Conservation (phyloP, 192 early-diverging fungal species). For the Chytriomyces sp. region DNA sequence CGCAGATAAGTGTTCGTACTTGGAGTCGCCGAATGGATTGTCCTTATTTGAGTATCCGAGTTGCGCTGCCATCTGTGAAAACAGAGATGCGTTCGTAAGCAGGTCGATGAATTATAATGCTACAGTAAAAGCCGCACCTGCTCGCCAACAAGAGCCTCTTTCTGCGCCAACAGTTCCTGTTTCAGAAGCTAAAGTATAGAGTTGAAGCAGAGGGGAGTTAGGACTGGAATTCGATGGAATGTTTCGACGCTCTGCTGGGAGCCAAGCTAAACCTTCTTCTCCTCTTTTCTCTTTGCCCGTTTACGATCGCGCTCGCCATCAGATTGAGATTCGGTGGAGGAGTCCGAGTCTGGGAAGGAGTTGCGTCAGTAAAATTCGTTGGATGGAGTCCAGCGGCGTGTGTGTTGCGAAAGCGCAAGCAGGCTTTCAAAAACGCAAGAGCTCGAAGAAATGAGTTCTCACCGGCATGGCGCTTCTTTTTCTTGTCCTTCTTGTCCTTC, state of each 20-base stretch:
- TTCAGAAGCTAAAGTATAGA: slow-evolving; percentile 14
- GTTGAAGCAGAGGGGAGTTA: background rate
- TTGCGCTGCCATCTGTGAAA: slow-evolving; percentile 48
- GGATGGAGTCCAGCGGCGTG: background rate
- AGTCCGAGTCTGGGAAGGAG: background rate
- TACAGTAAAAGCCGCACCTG: background rate
- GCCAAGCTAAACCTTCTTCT: slow-evolving; percentile 13
- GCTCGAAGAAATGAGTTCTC: background rate
- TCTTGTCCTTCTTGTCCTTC: slow-evolving; percentile 16
- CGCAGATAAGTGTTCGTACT: slow-evolving; percentile 22
- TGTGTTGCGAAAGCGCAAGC: background rate
- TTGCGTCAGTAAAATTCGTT: no score
- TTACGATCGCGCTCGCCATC: background rate
- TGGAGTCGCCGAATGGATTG: slow-evolving; percentile 82
- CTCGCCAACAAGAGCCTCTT: slow-evolving; percentile 28
- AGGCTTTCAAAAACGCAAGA: background rate
- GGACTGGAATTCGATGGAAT: background rate
- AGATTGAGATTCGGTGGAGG: background rate
- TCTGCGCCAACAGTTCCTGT: slow-evolving; percentile 24
- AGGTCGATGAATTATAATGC: no score
- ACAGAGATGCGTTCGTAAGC: slow-evolving; percentile 4
- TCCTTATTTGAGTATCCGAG: slow-evolving; percentile 73
- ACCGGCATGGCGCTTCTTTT: background rate
- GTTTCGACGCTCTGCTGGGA: background rate
- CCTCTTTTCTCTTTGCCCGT: slow-evolving; percentile 5